A percentile compares a stretch with the other conserved stretches of the same genome.
These are phyloP conservation scores for Stephania yunnanensis DNA, from an alignment of 164 flowering plant species.

Conservation along the genomic window DNA sequence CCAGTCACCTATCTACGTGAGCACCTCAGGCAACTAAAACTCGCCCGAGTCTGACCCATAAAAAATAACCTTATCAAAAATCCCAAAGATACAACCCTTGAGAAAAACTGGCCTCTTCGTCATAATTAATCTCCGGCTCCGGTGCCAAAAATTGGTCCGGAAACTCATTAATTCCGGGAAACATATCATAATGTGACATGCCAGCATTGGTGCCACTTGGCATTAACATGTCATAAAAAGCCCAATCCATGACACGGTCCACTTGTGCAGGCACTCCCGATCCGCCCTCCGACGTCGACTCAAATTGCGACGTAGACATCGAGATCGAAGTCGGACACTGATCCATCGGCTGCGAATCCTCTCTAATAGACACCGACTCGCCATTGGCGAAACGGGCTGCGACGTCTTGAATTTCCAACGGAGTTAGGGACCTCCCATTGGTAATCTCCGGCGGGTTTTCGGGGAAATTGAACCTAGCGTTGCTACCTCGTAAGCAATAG, in stretches of 20 bases:
- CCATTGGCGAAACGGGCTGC: conserved; percentile 21
- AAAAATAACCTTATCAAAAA: conserved; percentile 18
- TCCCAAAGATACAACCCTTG: conserved; percentile 56
- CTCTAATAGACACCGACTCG: not conserved
- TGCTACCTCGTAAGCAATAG: conserved; percentile 31
- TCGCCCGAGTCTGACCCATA: conserved; percentile 10
- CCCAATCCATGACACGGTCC: conserved; percentile 20
- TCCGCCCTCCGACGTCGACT: conserved; percentile 16
- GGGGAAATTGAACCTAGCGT: conserved; percentile 29
- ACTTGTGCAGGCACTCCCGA: conserved; percentile 16
- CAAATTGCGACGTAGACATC: conserved; percentile 21
- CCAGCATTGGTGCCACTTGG: conserved; percentile 13
- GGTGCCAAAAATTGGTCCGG: conserved; percentile 19
- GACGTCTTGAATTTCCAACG: conserved; percentile 22
- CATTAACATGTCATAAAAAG: conserved; percentile 23
- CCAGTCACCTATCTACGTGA: not conserved
- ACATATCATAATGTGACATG: conserved; percentile 33
- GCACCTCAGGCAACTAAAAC: conserved; percentile 26
- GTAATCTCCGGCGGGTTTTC: conserved; percentile 22
- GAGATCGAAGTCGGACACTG: too few species aligned
- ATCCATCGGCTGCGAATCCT: not conserved
- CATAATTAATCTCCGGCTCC: conserved; percentile 14
- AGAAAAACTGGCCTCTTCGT: conserved; percentile 10
- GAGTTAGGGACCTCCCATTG: not conserved
- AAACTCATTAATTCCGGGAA: conserved; percentile 41